A percentile compares a stretch with the other conserved stretches of the same genome.
phyloP scores from a whole-genome alignment of 129 eudicot genomes.

The Chrysanthemum lavandulifolium region DNA sequence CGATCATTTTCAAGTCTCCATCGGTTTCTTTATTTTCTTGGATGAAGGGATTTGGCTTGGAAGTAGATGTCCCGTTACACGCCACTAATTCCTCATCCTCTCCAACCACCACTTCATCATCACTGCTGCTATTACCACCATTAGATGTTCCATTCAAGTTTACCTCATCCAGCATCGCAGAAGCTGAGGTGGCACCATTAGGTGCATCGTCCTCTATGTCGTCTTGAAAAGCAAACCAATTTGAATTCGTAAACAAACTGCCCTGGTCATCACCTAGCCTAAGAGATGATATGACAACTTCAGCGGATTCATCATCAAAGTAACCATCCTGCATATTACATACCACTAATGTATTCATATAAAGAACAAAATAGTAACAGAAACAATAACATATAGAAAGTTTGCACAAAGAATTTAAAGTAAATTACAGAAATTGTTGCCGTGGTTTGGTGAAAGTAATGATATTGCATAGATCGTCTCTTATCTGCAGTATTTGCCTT shows the following conservation, averaged over 20 bases:
- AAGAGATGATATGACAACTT: constrained; percentile 85
- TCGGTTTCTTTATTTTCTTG: constrained; percentile 17
- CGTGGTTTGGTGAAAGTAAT: too few relatives aligned
- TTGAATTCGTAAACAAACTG: constrained; percentile 91
- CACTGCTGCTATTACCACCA: constrained; percentile 59
- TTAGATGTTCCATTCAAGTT: constrained; percentile 52
- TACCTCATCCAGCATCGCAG: constrained; percentile 53
- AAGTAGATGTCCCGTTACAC: constrained; percentile 31
- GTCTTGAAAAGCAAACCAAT: constrained; percentile 92
- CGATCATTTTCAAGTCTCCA: constrained; percentile 14
- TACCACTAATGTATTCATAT: constrained; percentile 1
- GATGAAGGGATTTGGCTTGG: constrained; percentile 24
- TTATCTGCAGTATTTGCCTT: too few relatives aligned
- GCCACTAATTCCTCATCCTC: constrained; percentile 67
- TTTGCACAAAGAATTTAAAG: background rate
- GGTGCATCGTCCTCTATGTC: constrained; percentile 34
- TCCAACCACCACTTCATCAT: constrained; percentile 87
- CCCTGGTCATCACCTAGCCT: constrained; percentile 91
- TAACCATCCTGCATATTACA: constrained; percentile 66
- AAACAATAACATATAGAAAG: background rate
- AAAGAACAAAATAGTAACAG: background rate
- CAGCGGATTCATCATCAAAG: constrained; percentile 92
- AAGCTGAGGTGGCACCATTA: constrained; percentile 35
- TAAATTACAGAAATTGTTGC: background rate
- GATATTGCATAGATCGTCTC: too few relatives aligned